phyloP scores from a whole-genome alignment of 352 stramenopile genomes.

The Aphanomyces stellatus region DNA sequence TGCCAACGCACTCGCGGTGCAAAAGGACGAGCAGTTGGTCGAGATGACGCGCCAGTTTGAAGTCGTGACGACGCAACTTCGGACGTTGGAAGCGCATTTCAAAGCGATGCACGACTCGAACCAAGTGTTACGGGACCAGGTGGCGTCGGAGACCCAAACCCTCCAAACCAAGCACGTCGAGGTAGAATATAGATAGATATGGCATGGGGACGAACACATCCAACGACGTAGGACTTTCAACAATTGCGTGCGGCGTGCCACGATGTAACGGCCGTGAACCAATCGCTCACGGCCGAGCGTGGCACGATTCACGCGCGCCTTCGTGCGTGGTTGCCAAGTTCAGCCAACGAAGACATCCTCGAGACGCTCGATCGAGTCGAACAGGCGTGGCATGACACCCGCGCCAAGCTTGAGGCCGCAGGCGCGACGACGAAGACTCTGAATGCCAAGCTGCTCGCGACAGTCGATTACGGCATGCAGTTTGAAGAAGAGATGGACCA shows the following conservation, averaged over 20 bases:
- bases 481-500: neutral
- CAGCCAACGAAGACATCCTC: neutral
- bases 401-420: neutral
- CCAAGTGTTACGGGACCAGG: neutral
- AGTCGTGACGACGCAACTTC: neutral
- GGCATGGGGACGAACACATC: too few species aligned
- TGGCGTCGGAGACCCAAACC: neutral
- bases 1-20: too few species aligned
- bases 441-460: neutral
- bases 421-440: neutral
- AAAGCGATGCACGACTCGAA: neutral
- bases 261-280: neutral
- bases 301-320: neutral
- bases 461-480: neutral
- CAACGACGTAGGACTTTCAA: neutral
- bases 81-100: neutral
- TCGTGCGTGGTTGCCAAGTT: neutral
- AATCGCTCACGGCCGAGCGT: neutral
- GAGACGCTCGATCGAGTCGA: neutral
- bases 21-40: too few species aligned
- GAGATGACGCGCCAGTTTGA: too few species aligned
- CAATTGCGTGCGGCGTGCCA: neutral
- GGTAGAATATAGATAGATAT: neutral
- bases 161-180: neutral
- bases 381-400: neutral